Percentiles rank a stretch among this genome's conserved stretches.
phyloP scores from a whole-genome alignment of 2,329 filamentous ascomycete genomes.

The Tolypocladium endophyticum region DNA sequence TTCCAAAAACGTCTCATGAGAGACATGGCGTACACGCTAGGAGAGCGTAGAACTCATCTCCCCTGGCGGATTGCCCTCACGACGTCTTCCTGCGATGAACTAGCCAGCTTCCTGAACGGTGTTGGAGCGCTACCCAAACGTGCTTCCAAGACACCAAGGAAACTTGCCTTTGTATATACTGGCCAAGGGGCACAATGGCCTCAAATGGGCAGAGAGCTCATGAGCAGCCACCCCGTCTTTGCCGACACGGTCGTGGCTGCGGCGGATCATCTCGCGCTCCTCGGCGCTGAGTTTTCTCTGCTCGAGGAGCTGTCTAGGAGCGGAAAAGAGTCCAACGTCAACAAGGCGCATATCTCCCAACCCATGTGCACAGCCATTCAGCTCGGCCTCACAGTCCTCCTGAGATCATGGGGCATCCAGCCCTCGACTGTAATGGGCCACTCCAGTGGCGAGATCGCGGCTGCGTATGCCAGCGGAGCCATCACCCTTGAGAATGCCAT shows the following conservation, averaged over 20 bases:
- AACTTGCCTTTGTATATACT: constrained; percentile 24
- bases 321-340: constrained; percentile 20
- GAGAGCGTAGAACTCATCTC: constrained; percentile 31
- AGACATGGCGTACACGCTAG: constrained; percentile 37
- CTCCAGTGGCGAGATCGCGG: constrained; percentile 37
- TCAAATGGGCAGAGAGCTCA: constrained; percentile 26
- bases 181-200: constrained; percentile 29
- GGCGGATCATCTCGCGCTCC: constrained; percentile 18
- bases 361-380: constrained; percentile 36
- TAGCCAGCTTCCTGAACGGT: constrained; percentile 32
- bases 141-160: constrained; percentile 10
- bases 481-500: constrained; percentile 33
- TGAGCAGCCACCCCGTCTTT: constrained; percentile 23
- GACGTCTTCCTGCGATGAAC: constrained; percentile 31
- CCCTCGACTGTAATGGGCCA: constrained; percentile 32
- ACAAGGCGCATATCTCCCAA: constrained; percentile 30
- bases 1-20: constrained; percentile 31
- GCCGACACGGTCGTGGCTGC: constrained; percentile 18
- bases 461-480: constrained; percentile 33
- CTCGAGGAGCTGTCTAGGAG: constrained; percentile 25
- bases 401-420: constrained; percentile 30
- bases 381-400: constrained; percentile 31
- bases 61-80: constrained; percentile 33
- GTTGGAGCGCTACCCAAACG: constrained; percentile 7
- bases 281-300: constrained; percentile 25